These are phyloP conservation scores for Exophiala oligosperma DNA, from an alignment of 2,329 filamentous ascomycete genomes.

Conservation along the genomic window DNA sequence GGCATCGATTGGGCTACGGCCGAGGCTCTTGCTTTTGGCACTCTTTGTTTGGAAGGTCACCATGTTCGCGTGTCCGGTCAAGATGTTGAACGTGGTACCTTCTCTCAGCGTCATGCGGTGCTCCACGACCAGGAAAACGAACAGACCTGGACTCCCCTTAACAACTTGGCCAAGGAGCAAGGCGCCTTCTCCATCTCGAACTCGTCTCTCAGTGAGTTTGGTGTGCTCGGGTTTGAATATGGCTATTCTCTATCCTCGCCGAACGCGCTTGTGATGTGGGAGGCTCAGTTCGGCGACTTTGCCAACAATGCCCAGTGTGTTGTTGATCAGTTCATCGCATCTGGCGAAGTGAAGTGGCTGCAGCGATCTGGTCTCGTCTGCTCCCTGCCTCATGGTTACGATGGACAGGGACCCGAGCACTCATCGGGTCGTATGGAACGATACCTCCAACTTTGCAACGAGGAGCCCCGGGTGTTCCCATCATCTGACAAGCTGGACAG, in stretches of 20 bases:
- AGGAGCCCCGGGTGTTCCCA: slow-evolving; percentile 93
- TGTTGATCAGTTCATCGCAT: slow-evolving; percentile 98
- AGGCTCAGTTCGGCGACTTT: slow-evolving; percentile 99
- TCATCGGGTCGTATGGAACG: slow-evolving; percentile 96
- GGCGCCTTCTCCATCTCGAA: slow-evolving; percentile 96
- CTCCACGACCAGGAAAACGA: slow-evolving; percentile 97
- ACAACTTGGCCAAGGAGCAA: slow-evolving; percentile 86
- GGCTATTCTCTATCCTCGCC: slow-evolving; percentile 97
- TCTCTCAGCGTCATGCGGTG: slow-evolving; percentile 95
- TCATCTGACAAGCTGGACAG: slow-evolving; percentile 84
- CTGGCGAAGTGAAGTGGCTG: slow-evolving; percentile 97
- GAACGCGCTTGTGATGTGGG: slow-evolving; percentile 98
- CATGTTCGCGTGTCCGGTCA: slow-evolving; percentile 97
- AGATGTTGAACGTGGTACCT: slow-evolving; percentile 98
- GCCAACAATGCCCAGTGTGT: slow-evolving; percentile 99
- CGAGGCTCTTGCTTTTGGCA: slow-evolving; percentile 91
- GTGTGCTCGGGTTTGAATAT: slow-evolving; percentile 92
- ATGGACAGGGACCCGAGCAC: slow-evolving; percentile 97
- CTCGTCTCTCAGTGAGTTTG: slow-evolving; percentile 78
- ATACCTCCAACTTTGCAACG: slow-evolving; percentile 95
- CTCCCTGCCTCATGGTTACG: slow-evolving; percentile 95
- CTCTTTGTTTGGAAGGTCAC: slow-evolving; percentile 87
- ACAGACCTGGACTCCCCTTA: slow-evolving; percentile 86
- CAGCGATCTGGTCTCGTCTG: slow-evolving; percentile 95
- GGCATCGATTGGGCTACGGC: slow-evolving; percentile 98